Percentiles rank a stretch among this genome's conserved stretches.
These are phyloP conservation scores for Pleurotus eryngii DNA, from an alignment of 768 basidiomycete species.

Conservation along the genomic window DNA sequence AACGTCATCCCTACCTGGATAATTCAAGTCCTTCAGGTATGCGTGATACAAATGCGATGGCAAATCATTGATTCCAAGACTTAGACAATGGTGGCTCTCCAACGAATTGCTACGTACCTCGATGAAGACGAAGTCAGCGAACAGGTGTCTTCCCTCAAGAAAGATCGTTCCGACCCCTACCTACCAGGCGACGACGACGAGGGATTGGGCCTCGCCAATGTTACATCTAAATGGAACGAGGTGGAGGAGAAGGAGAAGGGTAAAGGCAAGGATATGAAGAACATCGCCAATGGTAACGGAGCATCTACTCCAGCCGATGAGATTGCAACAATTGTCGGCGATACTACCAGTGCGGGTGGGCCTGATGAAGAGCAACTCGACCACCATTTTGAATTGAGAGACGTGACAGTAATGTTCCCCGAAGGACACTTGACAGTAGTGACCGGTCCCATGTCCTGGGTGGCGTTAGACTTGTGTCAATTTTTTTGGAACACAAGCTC, in stretches of 20 bases:
- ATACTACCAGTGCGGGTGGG: conserved; percentile 4
- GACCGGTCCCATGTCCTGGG: conserved; percentile 76
- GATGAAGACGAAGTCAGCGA: conserved; percentile 67
- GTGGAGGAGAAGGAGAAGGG: conserved; percentile 28
- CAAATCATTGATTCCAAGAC: background rate
- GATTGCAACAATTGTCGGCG: background rate
- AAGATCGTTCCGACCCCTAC: conserved; percentile 22
- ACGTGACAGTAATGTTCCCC: conserved; percentile 70
- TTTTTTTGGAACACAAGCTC: too few species aligned
- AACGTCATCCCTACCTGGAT: conserved; percentile 80
- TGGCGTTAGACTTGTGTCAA: too few species aligned
- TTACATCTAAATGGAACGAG: conserved; percentile 62
- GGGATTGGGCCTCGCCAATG: conserved; percentile 56
- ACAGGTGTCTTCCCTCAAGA: conserved; percentile 65
- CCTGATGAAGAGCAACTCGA: conserved; percentile 28
- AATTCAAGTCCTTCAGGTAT: conserved; percentile 68
- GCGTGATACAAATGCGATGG: background rate
- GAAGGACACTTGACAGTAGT: conserved; percentile 67
- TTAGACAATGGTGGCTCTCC: conserved; percentile 59
- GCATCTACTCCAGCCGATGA: conserved; percentile 11
- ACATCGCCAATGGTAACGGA: conserved; percentile 14
- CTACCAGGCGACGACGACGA: conserved; percentile 29
- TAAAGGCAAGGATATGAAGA: conserved; percentile 9
- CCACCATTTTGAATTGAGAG: conserved; percentile 61
- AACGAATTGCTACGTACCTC: conserved; percentile 66